These are phyloP conservation scores for Ostreobium quekettii DNA, from an alignment of 139 green algal genomes.

Conservation along the genomic window DNA sequence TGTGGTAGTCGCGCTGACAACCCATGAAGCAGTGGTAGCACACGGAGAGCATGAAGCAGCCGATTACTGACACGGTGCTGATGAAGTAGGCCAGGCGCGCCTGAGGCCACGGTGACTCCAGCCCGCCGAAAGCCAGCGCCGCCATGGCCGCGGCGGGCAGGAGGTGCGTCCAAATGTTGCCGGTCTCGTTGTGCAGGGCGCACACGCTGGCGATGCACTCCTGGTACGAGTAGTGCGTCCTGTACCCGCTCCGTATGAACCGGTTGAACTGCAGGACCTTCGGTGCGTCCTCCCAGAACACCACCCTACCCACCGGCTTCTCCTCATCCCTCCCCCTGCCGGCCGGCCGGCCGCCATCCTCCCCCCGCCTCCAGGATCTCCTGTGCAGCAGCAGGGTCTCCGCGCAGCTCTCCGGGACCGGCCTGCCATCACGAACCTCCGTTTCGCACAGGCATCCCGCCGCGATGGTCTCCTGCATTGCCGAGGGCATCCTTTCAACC, in stretches of 20 bases:
- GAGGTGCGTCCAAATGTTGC: slow-evolving; percentile 87
- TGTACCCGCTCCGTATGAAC: slow-evolving; percentile 35
- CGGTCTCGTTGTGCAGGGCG: slow-evolving; percentile 86
- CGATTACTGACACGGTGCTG: slow-evolving; percentile 21
- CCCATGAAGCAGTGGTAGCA: slow-evolving; percentile 40
- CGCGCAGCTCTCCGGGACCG: no score
- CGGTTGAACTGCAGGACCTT: slow-evolving; percentile 39
- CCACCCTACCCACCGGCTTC: no score
- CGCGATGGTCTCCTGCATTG: no score
- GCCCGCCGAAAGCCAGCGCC: neutral
- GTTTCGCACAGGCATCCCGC: no score
- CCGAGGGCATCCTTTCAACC: no score
- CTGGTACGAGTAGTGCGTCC: slow-evolving; percentile 22
- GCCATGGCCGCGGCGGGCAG: slow-evolving; percentile 24
- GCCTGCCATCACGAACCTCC: no score
- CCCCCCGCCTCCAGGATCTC: no score
- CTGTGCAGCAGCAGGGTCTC: no score
- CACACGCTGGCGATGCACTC: slow-evolving; percentile 53
- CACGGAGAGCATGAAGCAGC: slow-evolving; percentile 32
- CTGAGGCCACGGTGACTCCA: slow-evolving; percentile 26
- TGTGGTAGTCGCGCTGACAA: slow-evolving; percentile 31
- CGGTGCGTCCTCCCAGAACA: slow-evolving; percentile 30
- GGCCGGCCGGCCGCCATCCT: no score
- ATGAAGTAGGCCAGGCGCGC: slow-evolving; percentile 14
- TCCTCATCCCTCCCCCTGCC: no score